Evolutionary conservation across 2,329 filamentous ascomycete species (phyloP).

Genomic region (Fusarium udum): DNA sequence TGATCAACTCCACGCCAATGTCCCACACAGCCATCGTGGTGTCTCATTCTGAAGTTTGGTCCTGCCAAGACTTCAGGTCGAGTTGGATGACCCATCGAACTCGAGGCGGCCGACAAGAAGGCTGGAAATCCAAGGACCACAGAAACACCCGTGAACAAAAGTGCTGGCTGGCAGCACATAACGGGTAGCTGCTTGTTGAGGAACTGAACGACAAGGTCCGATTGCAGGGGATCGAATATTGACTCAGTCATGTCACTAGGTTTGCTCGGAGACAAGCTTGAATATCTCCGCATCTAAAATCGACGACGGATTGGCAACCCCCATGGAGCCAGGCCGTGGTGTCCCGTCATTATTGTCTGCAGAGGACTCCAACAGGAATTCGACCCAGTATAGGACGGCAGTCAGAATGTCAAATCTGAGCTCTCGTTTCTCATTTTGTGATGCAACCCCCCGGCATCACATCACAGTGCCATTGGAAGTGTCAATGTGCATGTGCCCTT

Average conservation of each 20-base stretch:
- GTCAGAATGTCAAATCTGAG: slow-evolving; percentile 35
- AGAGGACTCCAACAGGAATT: slow-evolving; percentile 4
- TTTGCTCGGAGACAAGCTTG: slow-evolving; percentile 15
- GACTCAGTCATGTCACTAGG: slow-evolving; percentile 15
- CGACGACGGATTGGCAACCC: slow-evolving; percentile 11
- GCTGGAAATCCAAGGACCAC: slow-evolving; percentile 1
- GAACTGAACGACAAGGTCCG: slow-evolving; percentile 12
- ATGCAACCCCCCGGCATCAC: slow-evolving; percentile 33
- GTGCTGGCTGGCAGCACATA: slow-evolving; percentile 29
- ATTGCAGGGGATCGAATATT: slow-evolving; percentile 24
- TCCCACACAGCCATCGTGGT: slow-evolving; percentile 32
- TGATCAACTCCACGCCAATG: slow-evolving; percentile 23
- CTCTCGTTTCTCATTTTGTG: slow-evolving; percentile 32
- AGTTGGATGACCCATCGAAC: slow-evolving; percentile 9
- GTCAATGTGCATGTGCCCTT: slow-evolving; percentile 18
- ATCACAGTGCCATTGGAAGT: slow-evolving; percentile 31
- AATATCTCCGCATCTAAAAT: slow-evolving; percentile 9
- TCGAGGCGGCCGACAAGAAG: slow-evolving; percentile 18
- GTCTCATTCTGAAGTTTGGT: slow-evolving; percentile 20
- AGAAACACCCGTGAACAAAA: slow-evolving; percentile 10
- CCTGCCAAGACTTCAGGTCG: background rate
- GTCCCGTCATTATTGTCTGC: slow-evolving; percentile 20
- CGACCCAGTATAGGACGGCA: slow-evolving; percentile 31
- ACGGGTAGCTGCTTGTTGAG: slow-evolving; percentile 27
- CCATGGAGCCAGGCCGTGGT: slow-evolving; percentile 17